Conservation (phyloP, 2,329 filamentous ascomycete genomes). For the Thielaviopsis punctulata region DNA sequence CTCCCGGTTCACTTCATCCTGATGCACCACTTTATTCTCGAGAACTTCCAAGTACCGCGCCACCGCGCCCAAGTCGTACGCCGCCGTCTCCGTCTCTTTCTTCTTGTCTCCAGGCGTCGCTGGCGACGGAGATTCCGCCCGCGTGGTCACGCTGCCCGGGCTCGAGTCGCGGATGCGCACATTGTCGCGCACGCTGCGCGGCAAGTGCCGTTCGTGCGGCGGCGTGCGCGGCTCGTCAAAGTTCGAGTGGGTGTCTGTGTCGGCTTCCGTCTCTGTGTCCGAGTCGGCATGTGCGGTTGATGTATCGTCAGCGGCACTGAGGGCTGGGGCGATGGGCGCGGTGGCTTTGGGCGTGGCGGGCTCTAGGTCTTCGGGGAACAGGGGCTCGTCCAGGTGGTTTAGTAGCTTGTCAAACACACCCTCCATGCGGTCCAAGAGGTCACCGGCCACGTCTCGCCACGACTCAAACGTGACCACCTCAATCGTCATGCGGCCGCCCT, state of each 20-base stretch:
- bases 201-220: not conserved
- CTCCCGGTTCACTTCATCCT: conserved; percentile 6
- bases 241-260: conserved; percentile 1
- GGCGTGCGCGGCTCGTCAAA: conserved; percentile 7
- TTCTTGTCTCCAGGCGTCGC: not conserved
- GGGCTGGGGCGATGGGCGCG: no score
- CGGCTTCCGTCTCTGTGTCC: not conserved
- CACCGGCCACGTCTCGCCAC: conserved; percentile 33
- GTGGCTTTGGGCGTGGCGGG: not conserved
- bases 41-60: conserved; percentile 6
- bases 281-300: not conserved
- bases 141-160: not conserved
- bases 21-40: conserved; percentile 2
- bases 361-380: conserved; percentile 16
- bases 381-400: conserved; percentile 17
- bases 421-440: conserved; percentile 33
- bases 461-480: conserved; percentile 43
- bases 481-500: conserved; percentile 30
- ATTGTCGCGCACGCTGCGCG: not conserved
- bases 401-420: conserved; percentile 25
- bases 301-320: not conserved
- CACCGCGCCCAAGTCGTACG: not conserved
- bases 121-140: not conserved
- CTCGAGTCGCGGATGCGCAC: conserved; percentile 1
- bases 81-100: not conserved